Percentiles rank a stretch among this genome's conserved stretches.
Conservation (phyloP, 768 basidiomycete genomes). For the Hebeloma cylindrosporum region DNA sequence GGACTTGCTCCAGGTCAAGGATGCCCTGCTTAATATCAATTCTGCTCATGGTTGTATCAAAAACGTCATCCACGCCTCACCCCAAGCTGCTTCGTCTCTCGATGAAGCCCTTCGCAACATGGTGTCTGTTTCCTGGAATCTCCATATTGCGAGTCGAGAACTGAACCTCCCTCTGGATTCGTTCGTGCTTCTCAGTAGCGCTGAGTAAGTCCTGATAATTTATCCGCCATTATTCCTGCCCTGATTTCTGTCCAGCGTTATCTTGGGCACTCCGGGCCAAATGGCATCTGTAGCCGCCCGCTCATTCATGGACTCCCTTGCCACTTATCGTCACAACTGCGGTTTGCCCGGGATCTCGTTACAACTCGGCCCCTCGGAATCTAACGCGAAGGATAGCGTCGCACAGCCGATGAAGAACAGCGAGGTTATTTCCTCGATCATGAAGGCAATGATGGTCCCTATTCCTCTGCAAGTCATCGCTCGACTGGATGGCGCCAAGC, state of each 20-base stretch:
- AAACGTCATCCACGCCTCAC: constrained; percentile 31
- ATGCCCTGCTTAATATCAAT: constrained; percentile 21
- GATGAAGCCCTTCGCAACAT: constrained; percentile 28
- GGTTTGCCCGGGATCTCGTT: constrained; percentile 29
- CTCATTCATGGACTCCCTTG: constrained; percentile 31
- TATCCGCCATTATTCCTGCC: background rate
- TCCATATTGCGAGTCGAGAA: constrained; percentile 28
- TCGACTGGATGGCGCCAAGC: constrained; percentile 20
- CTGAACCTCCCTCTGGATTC: constrained; percentile 28
- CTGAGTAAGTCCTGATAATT: constrained; percentile 24
- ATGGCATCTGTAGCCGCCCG: constrained; percentile 30
- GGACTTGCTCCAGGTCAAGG: constrained; percentile 22
- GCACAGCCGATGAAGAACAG: constrained; percentile 21
- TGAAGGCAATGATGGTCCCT: constrained; percentile 24
- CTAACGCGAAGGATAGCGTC: constrained; percentile 24
- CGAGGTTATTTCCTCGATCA: constrained; percentile 20
- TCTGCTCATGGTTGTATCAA: constrained; percentile 22
- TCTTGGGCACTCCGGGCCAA: constrained; percentile 30
- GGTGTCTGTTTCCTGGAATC: constrained; percentile 32
- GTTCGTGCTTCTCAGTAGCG: constrained; percentile 32
- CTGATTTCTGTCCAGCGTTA: constrained; percentile 18
- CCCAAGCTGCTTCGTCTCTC: constrained; percentile 21
- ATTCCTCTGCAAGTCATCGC: constrained; percentile 24
- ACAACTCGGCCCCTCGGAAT: constrained; percentile 33
- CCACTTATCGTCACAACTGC: constrained; percentile 25